Percentiles rank a stretch among this genome's conserved stretches.
Conservation (phyloP, 805 yeast genomes). For the Myxozyma neotropica region DNA sequence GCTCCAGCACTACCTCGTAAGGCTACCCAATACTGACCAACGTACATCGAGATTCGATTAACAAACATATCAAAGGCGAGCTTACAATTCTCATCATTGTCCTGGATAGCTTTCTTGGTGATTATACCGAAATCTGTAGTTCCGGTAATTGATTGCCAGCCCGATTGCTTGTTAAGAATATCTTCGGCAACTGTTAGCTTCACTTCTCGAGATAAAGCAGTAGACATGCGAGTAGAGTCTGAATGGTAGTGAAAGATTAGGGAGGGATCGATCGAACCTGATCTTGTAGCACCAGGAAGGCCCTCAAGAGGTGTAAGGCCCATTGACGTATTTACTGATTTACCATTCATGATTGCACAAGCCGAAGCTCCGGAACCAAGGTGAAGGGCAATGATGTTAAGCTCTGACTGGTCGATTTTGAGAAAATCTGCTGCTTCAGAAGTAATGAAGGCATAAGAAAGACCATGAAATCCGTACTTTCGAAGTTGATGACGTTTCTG, state of each 20-base stretch:
- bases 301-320: constrained; percentile 36
- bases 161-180: constrained; percentile 30
- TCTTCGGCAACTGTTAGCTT: constrained; percentile 33
- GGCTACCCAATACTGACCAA: constrained; percentile 33
- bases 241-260: constrained; percentile 31
- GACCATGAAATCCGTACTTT: constrained; percentile 34
- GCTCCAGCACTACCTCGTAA: constrained; percentile 27
- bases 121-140: constrained; percentile 34
- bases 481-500: constrained; percentile 27
- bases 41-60: constrained; percentile 27
- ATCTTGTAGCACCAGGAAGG: constrained; percentile 35
- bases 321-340: constrained; percentile 34
- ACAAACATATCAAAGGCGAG: constrained; percentile 34
- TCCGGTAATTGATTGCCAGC: constrained; percentile 33
- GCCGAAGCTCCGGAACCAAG: constrained; percentile 36
- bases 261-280: constrained; percentile 34
- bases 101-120: constrained; percentile 14
- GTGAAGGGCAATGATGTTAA: constrained; percentile 31
- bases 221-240: constrained; percentile 32
- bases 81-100: constrained; percentile 23
- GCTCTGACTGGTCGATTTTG: constrained; percentile 1
- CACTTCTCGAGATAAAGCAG: constrained; percentile 27
- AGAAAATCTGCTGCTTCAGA: constrained; percentile 13
- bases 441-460: constrained; percentile 31
- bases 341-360: constrained; percentile 29